Evolutionary conservation across 78 protist species (phyloP), one percentile per base, ranked within the genome.

Genomic region (Dictyostelium intermedium): DNA sequence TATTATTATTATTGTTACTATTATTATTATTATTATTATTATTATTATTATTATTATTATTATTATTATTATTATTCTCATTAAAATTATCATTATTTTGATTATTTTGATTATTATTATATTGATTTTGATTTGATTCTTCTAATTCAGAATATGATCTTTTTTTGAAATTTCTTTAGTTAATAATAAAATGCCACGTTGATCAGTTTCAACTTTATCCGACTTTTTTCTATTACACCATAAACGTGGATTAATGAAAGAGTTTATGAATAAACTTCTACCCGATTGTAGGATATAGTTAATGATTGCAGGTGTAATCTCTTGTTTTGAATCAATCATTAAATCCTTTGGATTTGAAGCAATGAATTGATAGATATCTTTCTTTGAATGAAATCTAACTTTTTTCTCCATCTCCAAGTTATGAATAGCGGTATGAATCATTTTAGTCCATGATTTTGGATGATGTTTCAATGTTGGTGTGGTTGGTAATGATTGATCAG

Each of bases 141-240:
- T 39, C 61, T 11, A 80, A 35, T 27, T 80, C 84, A 20, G 86
- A 32, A 34, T 56, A 63, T 18, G 32, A 35, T 25, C 74, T 25
- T 34, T 80, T 74, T 89, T 78, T 4, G 83, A 69, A 13, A 89
- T 23, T 70, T 89, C 94, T 39, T 89, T 89, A 1, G 56, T 45
- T 11, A 89, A 53, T 18, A 89, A 77, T 10, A 80, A 39, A 5
- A 89, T 27, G 14, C 87, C 87, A 30, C 94, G 32, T 7, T 53
- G n/a, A 34, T 89, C 94, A 80, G 53, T 56, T 30, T 41, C 80
- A 20, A 89, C 94, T 14, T 30, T 16, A 47, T 89, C 94, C 27
- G 61, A 73, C n/a, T 89, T 89, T 60, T 89, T 89, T 89, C 94
- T 78, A 69, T 89, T 89, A 50, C 94, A 89, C 94, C 94, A 89